Evolutionary conservation across 768 basidiomycete genomes (phyloP).

Genomic region (Russula virescens): DNA sequence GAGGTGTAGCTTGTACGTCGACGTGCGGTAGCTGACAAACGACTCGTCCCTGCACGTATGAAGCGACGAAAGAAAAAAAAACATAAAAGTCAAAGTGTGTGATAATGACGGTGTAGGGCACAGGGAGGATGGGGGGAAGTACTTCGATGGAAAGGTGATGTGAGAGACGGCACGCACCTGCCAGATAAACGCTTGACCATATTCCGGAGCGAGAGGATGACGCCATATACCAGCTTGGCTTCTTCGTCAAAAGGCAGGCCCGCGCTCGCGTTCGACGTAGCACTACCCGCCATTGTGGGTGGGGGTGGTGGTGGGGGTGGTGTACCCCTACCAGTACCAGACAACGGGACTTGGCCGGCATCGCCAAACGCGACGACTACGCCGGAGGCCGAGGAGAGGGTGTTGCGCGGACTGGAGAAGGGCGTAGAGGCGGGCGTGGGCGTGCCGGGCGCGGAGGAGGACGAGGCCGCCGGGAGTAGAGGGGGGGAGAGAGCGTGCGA

Average conservation of each 20-base stretch:
- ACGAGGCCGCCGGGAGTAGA: slow-evolving; percentile 9
- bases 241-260: slow-evolving; percentile 94
- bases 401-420: slow-evolving; percentile 58
- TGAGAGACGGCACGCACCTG: slow-evolving; percentile 42
- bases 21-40: slow-evolving; percentile 87
- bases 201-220: slow-evolving; percentile 83
- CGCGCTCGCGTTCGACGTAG: slow-evolving; percentile 26
- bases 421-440: background rate
- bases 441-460: slow-evolving; percentile 33
- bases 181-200: slow-evolving; percentile 94
- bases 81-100: background rate
- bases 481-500: slow-evolving; percentile 55
- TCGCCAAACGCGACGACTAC: slow-evolving; percentile 57
- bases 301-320: no score
- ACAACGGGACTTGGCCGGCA: background rate
- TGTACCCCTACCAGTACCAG: no score
- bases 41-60: slow-evolving; percentile 67
- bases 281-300: no score
- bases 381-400: slow-evolving; percentile 57
- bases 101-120: background rate
- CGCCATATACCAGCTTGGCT: slow-evolving; percentile 94
- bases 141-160: background rate
- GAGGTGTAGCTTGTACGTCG: slow-evolving; percentile 87
- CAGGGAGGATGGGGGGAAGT: background rate
- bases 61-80: background rate